Percentiles rank a stretch among this genome's conserved stretches.
phyloP scores from a whole-genome alignment of 2,329 filamentous ascomycete genomes.

The Claviceps sp. region DNA sequence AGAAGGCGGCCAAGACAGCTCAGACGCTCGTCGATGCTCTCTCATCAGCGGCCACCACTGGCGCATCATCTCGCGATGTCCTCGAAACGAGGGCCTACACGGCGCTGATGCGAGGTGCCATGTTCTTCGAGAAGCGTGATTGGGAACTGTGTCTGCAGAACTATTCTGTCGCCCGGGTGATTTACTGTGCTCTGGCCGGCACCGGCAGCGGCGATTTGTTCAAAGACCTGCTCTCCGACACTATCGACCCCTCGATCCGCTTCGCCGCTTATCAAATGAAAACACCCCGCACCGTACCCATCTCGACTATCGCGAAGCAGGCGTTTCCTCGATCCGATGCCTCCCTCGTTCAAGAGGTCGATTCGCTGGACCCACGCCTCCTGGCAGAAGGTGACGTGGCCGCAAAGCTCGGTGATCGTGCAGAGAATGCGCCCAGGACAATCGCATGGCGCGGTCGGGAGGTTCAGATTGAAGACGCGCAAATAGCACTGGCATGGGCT shows the following conservation, averaged over 20 bases:
- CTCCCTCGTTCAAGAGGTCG: slow-evolving; percentile 51
- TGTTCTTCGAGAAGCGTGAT: slow-evolving; percentile 73
- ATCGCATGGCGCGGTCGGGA: slow-evolving; percentile 77
- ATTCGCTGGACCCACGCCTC: slow-evolving; percentile 54
- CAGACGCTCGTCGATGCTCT: slow-evolving; percentile 54
- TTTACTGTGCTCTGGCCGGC: slow-evolving; percentile 65
- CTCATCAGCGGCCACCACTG: slow-evolving; percentile 46
- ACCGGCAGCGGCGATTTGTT: slow-evolving; percentile 55
- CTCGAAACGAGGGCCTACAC: slow-evolving; percentile 81
- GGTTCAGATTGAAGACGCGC: slow-evolving; percentile 83
- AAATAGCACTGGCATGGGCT: slow-evolving; percentile 74
- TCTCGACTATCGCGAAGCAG: slow-evolving; percentile 64
- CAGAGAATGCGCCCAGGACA: slow-evolving; percentile 51
- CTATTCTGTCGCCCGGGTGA: slow-evolving; percentile 65
- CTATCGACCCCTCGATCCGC: slow-evolving; percentile 83
- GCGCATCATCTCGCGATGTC: slow-evolving; percentile 56
- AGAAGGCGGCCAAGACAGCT: slow-evolving; percentile 64
- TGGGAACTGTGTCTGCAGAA: slow-evolving; percentile 69
- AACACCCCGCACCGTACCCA: slow-evolving; percentile 71
- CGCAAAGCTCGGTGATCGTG: slow-evolving; percentile 33
- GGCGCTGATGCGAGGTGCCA: slow-evolving; percentile 60
- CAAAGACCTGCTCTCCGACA: slow-evolving; percentile 74
- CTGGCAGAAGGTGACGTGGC: slow-evolving; percentile 42
- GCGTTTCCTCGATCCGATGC: slow-evolving; percentile 58
- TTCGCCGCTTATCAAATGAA: slow-evolving; percentile 90